These are phyloP conservation scores for Galeopsis tetrahit DNA, from an alignment of 257 asterid genomes.

Conservation along the genomic window DNA sequence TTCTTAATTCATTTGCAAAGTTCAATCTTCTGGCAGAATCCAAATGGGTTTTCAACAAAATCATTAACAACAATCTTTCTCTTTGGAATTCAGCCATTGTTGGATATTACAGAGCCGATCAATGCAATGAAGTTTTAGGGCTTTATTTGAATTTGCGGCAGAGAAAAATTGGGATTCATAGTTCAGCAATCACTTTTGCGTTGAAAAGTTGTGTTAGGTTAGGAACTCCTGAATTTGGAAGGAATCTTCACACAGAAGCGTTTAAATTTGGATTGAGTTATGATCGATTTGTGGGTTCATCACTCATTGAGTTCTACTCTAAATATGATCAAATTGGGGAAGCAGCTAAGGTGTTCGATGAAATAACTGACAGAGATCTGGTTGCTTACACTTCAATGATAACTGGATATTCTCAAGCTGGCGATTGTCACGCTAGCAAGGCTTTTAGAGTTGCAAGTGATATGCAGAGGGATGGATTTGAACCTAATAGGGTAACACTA, in stretches of 20 bases:
- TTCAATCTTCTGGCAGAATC: slow-evolving; percentile 50
- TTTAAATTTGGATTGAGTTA: slow-evolving; percentile 52
- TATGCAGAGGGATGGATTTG: slow-evolving; percentile 58
- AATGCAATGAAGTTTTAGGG: slow-evolving; percentile 43
- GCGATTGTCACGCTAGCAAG: slow-evolving; percentile 35
- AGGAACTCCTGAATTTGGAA: slow-evolving; percentile 50
- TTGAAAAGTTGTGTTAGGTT: slow-evolving; percentile 55
- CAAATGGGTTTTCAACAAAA: slow-evolving; percentile 42
- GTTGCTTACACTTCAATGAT: slow-evolving; percentile 63
- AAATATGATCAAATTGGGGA: slow-evolving; percentile 38
- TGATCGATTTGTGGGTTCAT: slow-evolving; percentile 57
- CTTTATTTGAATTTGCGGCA: slow-evolving; percentile 43
- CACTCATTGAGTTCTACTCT: slow-evolving; percentile 45
- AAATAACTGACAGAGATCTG: slow-evolving; percentile 55
- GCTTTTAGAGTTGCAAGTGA: slow-evolving; percentile 48
- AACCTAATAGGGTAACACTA: slow-evolving; percentile 67
- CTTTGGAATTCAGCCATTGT: slow-evolving; percentile 52
- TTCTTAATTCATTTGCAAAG: slow-evolving; percentile 42
- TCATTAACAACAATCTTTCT: slow-evolving; percentile 31
- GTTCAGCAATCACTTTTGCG: slow-evolving; percentile 49
- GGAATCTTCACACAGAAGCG: slow-evolving; percentile 50
- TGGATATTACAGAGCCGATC: slow-evolving; percentile 48
- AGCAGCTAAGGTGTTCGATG: slow-evolving; percentile 65
- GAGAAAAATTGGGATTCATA: slow-evolving; percentile 38
- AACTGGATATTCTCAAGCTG: slow-evolving; percentile 48